Base-by-base conservation (phyloP, 768 basidiomycete species). In the Artomyces pyxidatus region DNA sequence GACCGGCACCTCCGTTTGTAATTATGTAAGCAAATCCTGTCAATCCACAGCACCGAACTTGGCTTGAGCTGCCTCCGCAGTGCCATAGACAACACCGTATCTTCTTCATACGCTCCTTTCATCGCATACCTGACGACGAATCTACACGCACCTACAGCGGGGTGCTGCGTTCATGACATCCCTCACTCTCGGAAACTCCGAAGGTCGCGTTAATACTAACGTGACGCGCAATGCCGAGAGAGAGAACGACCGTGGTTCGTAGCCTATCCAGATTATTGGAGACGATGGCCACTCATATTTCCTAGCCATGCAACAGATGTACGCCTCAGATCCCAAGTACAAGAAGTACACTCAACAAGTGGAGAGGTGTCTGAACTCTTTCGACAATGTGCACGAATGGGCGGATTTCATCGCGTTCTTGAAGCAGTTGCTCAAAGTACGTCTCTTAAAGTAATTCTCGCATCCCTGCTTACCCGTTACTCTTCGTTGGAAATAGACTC, bases 321-420 rank as follows among this genome's bases (percentile, higher is more conserved):
- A 81, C 59, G 76, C 80, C 23, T 78, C 83, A 8, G 94, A 98
- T 71, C 87, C 90, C 12, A 94, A 93, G 64, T 96, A 82, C 71
- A 91, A 88, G 72, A 96, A 96, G 68, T 97, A 92, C 68, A 73
- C 83, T 0, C 82, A 85, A 48, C 88, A 91, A 59, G 89, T 99
- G 42, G 96, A 99, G 63, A 86, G 85, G 68, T 91, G 88, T 58
- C 73, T 99, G 41, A 85, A 83, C 53, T 84, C 91, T 1, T 98
- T 99, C 61, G 93, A 96, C 61, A 89, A 82, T 60, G 91, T 96
- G 50, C 90, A 95, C 49, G 96, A 99, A 70, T 99, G 96, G 96
- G 94, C 96, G 51, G 96, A 99, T 70, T 98, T 93, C 65, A 98
- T 96, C 62, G 85, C 94, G 35, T 99, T 98, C 68, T 67, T 99